Evolutionary conservation across 371 early-diverging fungal genomes (phyloP), one percentile per base, ranked within the genome.

Genomic region (Mortierella sp.): DNA sequence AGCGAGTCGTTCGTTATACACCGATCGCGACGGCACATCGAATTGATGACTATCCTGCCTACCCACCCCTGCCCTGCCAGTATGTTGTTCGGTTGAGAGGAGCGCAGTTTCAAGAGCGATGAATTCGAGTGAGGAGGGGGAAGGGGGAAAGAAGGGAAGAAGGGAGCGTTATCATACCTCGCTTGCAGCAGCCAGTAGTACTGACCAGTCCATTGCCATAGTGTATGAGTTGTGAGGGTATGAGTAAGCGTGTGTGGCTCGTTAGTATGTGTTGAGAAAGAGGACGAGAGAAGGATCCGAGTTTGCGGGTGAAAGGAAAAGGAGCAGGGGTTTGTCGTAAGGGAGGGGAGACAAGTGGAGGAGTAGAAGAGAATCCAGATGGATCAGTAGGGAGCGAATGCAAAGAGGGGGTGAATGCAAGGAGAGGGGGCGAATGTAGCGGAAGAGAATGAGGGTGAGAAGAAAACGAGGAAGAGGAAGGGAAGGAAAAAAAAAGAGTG

Each of bases 351-450:
- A 14, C 26, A 14, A 6, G 26, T 29, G 29, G 29, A 29, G 7
- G 55, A 29, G 4, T n/a, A n/a, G n/a, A 16, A 16, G 31, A 34
- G 58, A 39, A 50, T 52, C 37, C 52, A 40, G 40, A 47, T 50
- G 68, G 50, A 71, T 45, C 61, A 48, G 22, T 26, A 53, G 31
- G 39, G 16, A 41, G 68, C 3, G 52, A 52, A n/a, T 47, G 37
- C 10, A n/a, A 50, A 14, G 16, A 24, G 24, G 19, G 50, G 39
- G 53, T 53, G 24, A 39, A 41, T 43, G 44, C 31, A 44, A 48
- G 47, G 24, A 2, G 48, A 50, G 52, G n/a, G n/a, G n/a, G n/a
- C n/a, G n/a, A n/a, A 50, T 11, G 7, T 31, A 34, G 68, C 29
- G 50, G 34, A 29, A 48, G 67, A 19, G 67, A 67, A 29, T 4